These are phyloP conservation scores for Phytophthora agathidicida DNA, from an alignment of 352 stramenopile genomes.

Conservation along the genomic window DNA sequence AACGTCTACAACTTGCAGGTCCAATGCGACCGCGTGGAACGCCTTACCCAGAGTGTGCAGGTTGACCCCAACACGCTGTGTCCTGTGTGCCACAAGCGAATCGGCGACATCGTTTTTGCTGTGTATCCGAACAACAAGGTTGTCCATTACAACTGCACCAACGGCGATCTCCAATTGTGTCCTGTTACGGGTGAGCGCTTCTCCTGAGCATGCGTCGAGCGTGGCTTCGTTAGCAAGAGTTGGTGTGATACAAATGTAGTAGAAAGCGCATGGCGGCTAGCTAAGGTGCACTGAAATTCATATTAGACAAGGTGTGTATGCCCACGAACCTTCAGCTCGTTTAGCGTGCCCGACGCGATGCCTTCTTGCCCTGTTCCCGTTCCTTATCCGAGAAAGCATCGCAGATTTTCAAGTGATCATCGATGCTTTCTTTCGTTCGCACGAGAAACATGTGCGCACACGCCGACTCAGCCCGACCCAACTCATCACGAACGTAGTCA, in stretches of 20 bases:
- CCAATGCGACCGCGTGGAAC: constrained; percentile 85
- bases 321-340: constrained; percentile 3
- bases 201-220: constrained; percentile 50
- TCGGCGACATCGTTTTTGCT: constrained; percentile 89
- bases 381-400: constrained; percentile 69
- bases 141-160: constrained; percentile 91
- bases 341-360: constrained; percentile 19
- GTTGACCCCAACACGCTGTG: constrained; percentile 83
- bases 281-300: constrained; percentile 34
- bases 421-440: constrained; percentile 60
- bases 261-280: constrained; percentile 15
- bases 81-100: constrained; percentile 85
- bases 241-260: constrained; percentile 34
- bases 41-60: constrained; percentile 78
- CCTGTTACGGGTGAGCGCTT: constrained; percentile 86
- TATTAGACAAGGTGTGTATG: constrained; percentile 29
- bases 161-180: constrained; percentile 81
- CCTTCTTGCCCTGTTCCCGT: constrained; percentile 29
- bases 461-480: constrained; percentile 54
- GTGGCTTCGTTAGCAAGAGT: constrained; percentile 24
- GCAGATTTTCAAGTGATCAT: constrained; percentile 73
- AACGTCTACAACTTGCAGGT: constrained; percentile 92
- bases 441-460: constrained; percentile 79
- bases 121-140: constrained; percentile 88
- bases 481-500: constrained; percentile 58